These are phyloP conservation scores for Trichoderma arundinaceum DNA, from an alignment of 2,329 filamentous ascomycete genomes.

Conservation along the genomic window DNA sequence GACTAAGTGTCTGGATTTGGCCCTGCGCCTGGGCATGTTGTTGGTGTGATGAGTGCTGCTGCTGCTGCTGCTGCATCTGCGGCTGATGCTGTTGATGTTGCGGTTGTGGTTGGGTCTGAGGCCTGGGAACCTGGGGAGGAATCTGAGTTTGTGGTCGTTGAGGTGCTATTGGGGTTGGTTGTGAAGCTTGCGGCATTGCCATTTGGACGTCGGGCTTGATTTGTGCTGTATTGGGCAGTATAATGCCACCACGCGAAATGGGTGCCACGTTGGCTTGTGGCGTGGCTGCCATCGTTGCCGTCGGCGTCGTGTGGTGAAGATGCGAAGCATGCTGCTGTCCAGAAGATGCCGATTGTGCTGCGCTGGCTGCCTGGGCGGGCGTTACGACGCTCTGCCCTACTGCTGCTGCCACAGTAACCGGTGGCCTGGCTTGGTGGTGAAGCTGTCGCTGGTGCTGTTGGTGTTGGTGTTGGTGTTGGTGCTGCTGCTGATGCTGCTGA, in stretches of 20 bases:
- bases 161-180: conserved; percentile 40
- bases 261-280: conserved; percentile 18
- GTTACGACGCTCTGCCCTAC: conserved; percentile 43
- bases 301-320: conserved; percentile 34
- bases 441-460: conserved; percentile 47
- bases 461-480: conserved; percentile 11
- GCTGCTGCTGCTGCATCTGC: conserved; percentile 26
- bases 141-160: conserved; percentile 41
- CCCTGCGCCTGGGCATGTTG: conserved; percentile 39
- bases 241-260: conserved; percentile 16
- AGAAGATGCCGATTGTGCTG: conserved; percentile 38
- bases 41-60: conserved; percentile 13
- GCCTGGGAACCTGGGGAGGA: conserved; percentile 40
- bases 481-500: conserved; percentile 11
- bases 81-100: conserved; percentile 35
- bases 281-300: conserved; percentile 14
- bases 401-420: conserved; percentile 38
- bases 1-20: conserved; percentile 37
- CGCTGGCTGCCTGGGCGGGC: conserved; percentile 43
- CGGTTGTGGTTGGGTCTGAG: conserved; percentile 33
- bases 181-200: conserved; percentile 42
- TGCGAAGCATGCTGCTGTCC: conserved; percentile 31
- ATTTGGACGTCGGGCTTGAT: conserved; percentile 37
- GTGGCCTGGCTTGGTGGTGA: conserved; percentile 37
- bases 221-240: conserved; percentile 35